Evolutionary conservation across 805 yeast species (phyloP).

Genomic region (Pichia cabralensis): DNA sequence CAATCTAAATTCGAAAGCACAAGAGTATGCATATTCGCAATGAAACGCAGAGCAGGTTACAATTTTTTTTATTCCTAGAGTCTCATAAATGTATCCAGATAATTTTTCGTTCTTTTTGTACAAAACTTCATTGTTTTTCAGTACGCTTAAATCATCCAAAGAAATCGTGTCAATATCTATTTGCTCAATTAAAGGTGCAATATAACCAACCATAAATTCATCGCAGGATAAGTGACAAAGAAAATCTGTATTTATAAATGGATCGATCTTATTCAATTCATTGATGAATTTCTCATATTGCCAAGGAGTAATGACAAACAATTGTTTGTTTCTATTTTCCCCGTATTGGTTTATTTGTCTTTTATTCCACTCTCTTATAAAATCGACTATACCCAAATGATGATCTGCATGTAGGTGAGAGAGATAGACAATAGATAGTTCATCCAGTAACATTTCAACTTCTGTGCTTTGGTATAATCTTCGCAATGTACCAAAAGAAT

Average conservation of each 20-base stretch:
- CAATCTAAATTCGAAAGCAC: conserved; percentile 39
- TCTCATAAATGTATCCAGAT: conserved; percentile 26
- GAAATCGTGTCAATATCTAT: conserved; percentile 19
- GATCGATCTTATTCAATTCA: conserved; percentile 43
- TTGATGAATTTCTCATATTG: conserved; percentile 53
- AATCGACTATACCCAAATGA: conserved; percentile 71
- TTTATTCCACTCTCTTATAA: conserved; percentile 59
- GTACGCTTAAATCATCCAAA: too few species aligned
- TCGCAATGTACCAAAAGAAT: conserved; percentile 62
- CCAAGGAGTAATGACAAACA: conserved; percentile 68
- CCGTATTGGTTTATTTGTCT: conserved; percentile 28
- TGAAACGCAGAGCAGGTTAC: conserved; percentile 72
- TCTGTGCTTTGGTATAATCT: conserved; percentile 49
- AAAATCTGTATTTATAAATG: conserved; percentile 10
- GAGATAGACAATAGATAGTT: conserved; percentile 56
- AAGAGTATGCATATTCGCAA: conserved; percentile 73
- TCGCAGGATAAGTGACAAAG: conserved; percentile 22
- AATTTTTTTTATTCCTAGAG: conserved; percentile 34
- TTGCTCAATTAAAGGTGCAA: conserved; percentile 13
- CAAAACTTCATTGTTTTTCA: too few species aligned
- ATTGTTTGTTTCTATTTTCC: conserved; percentile 20
- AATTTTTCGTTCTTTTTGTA: conserved; percentile 1
- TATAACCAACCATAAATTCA: conserved; percentile 19
- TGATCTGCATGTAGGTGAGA: conserved; percentile 98
- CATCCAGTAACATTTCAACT: conserved; percentile 35